Conservation (phyloP, 805 yeast genomes). For the Candida manassasensis region DNA sequence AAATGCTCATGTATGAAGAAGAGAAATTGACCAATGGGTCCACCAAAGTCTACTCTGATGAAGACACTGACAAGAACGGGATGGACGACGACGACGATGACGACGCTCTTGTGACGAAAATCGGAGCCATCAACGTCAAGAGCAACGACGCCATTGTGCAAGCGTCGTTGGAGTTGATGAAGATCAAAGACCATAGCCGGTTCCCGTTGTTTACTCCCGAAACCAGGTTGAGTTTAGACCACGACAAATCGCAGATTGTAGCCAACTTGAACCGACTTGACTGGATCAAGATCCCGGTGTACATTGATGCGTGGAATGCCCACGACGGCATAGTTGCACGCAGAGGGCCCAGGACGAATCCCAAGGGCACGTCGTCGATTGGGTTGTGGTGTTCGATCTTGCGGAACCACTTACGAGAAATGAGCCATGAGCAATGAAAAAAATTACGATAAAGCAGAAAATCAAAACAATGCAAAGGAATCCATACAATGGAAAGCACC, state of each 20-base stretch:
- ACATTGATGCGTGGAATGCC: slow-evolving; percentile 68
- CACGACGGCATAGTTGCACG: slow-evolving; percentile 87
- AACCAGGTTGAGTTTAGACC: slow-evolving; percentile 28
- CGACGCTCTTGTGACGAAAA: not conserved
- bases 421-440: too few species aligned
- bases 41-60: slow-evolving; percentile 9
- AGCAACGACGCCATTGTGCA: slow-evolving; percentile 21
- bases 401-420: slow-evolving; percentile 23
- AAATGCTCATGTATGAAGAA: slow-evolving; percentile 33
- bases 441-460: too few species aligned
- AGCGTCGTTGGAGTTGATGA: slow-evolving; percentile 14
- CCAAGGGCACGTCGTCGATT: slow-evolving; percentile 49
- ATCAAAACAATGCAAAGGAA: too few species aligned
- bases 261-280: slow-evolving; percentile 54
- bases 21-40: slow-evolving; percentile 19
- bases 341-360: slow-evolving; percentile 49
- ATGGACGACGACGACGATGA: slow-evolving; percentile 7
- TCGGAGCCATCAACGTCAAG: slow-evolving; percentile 15
- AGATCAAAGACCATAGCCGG: slow-evolving; percentile 11
- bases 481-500: too few species aligned
- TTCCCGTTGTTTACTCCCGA: slow-evolving; percentile 28
- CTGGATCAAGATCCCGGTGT: slow-evolving; percentile 78
- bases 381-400: slow-evolving; percentile 46
- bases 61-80: slow-evolving; percentile 8
- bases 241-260: slow-evolving; percentile 38